Evolutionary conservation across 2,329 filamentous ascomycete genomes (phyloP).

Genomic region (Pestalotiopsis sp.): DNA sequence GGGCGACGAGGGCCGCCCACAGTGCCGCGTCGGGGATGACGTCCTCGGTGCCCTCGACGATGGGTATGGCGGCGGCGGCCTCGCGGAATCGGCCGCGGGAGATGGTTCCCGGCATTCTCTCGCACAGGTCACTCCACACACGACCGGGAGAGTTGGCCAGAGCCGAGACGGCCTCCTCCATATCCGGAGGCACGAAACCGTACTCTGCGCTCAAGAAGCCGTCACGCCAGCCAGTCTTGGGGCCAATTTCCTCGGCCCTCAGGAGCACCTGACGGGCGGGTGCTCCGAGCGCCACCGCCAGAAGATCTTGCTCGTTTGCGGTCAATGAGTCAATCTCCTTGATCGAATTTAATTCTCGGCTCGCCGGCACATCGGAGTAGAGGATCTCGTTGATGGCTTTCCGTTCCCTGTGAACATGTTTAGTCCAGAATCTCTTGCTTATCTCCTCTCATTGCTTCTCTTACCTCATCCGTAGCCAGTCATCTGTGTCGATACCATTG

Average conservation of each 20-base stretch:
- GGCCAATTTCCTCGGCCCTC: constrained; percentile 54
- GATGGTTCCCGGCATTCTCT: constrained; percentile 55
- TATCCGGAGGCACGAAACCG: constrained; percentile 54
- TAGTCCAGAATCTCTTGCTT: constrained; percentile 9
- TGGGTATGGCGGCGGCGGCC: constrained; percentile 48
- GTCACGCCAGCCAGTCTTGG: constrained; percentile 53
- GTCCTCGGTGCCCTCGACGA: constrained; percentile 51
- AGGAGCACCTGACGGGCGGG: constrained; percentile 57
- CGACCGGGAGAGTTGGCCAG: constrained; percentile 50
- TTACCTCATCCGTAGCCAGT: constrained; percentile 48
- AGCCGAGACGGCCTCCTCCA: constrained; percentile 49
- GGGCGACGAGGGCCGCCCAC: constrained; percentile 54
- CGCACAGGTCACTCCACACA: constrained; percentile 57
- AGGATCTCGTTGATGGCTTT: constrained; percentile 51
- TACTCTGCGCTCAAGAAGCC: constrained; percentile 54
- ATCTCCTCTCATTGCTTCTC: not conserved
- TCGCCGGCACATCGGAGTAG: constrained; percentile 45
- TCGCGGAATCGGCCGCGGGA: constrained; percentile 53
- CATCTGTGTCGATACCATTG: constrained; percentile 43
- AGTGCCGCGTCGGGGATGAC: constrained; percentile 53
- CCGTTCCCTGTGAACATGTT: constrained; percentile 36
- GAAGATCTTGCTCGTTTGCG: constrained; percentile 48
- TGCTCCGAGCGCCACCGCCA: constrained; percentile 55
- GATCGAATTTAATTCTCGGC: constrained; percentile 39
- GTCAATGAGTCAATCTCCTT: constrained; percentile 52